Percentiles rank a stretch among this genome's conserved stretches.
Conservation (phyloP, 495 filamentous ascomycete species). For the Tetracladium marchalianum region DNA sequence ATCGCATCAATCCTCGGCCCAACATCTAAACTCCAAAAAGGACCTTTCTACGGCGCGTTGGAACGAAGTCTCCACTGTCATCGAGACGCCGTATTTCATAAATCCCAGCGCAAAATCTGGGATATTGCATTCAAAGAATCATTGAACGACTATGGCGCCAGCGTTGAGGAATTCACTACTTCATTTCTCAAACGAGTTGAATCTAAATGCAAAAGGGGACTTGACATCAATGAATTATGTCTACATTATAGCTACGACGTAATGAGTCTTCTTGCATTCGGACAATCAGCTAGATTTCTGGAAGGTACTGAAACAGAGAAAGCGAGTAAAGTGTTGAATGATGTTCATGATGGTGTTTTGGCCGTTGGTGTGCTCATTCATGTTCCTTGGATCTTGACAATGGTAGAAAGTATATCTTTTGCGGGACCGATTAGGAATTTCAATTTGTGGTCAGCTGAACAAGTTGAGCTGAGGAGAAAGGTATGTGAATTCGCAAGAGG, state of each 20-base stretch:
- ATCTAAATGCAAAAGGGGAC: neutral
- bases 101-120: slow-evolving; percentile 5
- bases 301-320: neutral
- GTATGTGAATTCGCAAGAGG: neutral
- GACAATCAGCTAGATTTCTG: neutral
- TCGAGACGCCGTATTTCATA: slow-evolving; percentile 1
- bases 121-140: slow-evolving; percentile 3
- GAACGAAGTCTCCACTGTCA: slow-evolving; percentile 1
- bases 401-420: neutral
- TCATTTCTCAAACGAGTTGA: slow-evolving; percentile 8
- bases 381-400: slow-evolving; percentile 2
- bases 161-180: slow-evolving; percentile 3
- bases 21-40: slow-evolving; percentile 1
- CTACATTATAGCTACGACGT: slow-evolving; percentile 4
- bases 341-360: neutral
- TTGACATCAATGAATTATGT: slow-evolving; percentile 3
- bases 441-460: neutral
- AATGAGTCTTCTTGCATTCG: slow-evolving; percentile 8
- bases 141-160: slow-evolving; percentile 1
- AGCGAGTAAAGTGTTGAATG: slow-evolving; percentile 1
- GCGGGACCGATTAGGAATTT: neutral
- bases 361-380: neutral
- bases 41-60: slow-evolving; percentile 7
- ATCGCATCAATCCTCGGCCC: neutral
- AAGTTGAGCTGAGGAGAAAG: neutral